Evolutionary conservation across 208 protist species (phyloP).

Genomic region (Tetramitus jugosus): DNA sequence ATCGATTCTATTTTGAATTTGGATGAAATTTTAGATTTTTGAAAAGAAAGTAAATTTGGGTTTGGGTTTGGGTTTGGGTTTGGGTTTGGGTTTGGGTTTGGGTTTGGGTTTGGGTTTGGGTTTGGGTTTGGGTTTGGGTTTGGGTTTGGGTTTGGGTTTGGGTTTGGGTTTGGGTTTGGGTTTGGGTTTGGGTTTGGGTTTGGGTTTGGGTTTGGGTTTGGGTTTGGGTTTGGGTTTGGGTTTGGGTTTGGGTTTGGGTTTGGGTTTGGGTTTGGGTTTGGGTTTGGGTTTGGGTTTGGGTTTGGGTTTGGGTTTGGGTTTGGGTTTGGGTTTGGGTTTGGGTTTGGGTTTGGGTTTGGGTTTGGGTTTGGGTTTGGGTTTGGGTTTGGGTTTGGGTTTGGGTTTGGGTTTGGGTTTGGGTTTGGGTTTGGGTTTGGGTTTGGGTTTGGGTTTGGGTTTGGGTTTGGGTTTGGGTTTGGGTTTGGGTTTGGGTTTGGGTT

Average conservation of each 20-base stretch:
- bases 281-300: constrained; percentile 19
- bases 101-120: constrained; percentile 34
- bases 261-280: constrained; percentile 18
- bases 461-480: constrained; percentile 19
- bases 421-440: constrained; percentile 18
- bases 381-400: constrained; percentile 18
- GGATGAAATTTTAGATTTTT: too few species aligned
- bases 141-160: constrained; percentile 33
- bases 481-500: constrained; percentile 18
- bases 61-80: constrained; percentile 32
- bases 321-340: constrained; percentile 18
- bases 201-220: constrained; percentile 26
- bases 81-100: constrained; percentile 32
- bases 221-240: constrained; percentile 19
- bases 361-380: constrained; percentile 18
- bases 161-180: constrained; percentile 33
- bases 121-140: constrained; percentile 33
- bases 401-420: constrained; percentile 19
- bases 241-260: constrained; percentile 18
- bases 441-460: constrained; percentile 18
- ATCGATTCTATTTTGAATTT: too few species aligned
- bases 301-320: constrained; percentile 18
- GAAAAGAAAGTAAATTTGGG: too few species aligned
- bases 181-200: constrained; percentile 29
- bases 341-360: constrained; percentile 19